Evolutionary conservation across 1,284 basidiomycete species (phyloP).

Genomic region (Rhodotorula sp.): DNA sequence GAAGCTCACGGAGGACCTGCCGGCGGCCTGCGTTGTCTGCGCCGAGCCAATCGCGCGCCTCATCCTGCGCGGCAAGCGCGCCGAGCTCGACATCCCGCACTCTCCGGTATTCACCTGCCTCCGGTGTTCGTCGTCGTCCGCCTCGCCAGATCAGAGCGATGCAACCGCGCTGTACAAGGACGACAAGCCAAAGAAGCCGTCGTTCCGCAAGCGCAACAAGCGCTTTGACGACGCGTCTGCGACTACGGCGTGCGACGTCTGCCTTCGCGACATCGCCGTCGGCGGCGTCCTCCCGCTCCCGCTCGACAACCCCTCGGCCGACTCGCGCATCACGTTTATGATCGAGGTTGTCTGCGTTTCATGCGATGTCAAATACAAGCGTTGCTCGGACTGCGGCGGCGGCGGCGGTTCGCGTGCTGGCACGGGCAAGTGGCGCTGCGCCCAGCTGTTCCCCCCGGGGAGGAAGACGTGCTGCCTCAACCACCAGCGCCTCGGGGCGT

Average conservation of each 20-base stretch:
- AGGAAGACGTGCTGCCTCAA: conserved; percentile 55
- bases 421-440: conserved; percentile 56
- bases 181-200: conserved; percentile 1
- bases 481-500: conserved; percentile 46
- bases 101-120: conserved; percentile 20
- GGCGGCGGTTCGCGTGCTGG: conserved; percentile 53
- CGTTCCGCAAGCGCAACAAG: conserved; percentile 35
- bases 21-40: conserved; percentile 28
- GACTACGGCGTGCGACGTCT: conserved; percentile 31
- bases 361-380: conserved; percentile 33
- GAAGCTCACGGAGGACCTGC: conserved; percentile 19
- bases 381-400: conserved; percentile 46
- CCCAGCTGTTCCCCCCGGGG: conserved; percentile 54
- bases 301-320: conserved; percentile 5
- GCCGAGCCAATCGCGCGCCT: conserved; percentile 23
- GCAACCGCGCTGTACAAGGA: background rate
- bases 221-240: conserved; percentile 13
- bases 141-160: background rate
- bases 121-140: background rate
- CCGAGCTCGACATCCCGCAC: conserved; percentile 33
- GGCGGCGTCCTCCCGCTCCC: conserved; percentile 27
- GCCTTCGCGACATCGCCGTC: conserved; percentile 30
- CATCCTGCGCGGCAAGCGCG: conserved; percentile 35
- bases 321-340: conserved; percentile 24
- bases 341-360: conserved; percentile 39